Percentiles rank a stretch among this genome's conserved stretches.
Conservation (phyloP, 352 stramenopile species). For the Globisporangium cystogenes region DNA sequence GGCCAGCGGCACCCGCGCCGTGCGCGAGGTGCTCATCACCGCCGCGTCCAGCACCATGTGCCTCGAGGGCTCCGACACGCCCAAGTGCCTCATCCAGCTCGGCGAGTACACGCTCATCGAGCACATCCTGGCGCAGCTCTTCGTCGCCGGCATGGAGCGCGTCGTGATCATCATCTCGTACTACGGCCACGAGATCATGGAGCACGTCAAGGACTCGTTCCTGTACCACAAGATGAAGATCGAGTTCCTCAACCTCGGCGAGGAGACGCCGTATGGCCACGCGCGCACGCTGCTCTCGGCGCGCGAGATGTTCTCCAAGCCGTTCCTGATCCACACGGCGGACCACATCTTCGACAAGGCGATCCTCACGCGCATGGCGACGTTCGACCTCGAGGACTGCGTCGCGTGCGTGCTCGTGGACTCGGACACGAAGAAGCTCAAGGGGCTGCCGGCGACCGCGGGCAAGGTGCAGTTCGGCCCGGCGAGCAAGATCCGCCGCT, state of each 20-base stretch:
- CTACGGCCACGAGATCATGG: slow-evolving; percentile 49
- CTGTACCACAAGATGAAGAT: slow-evolving; percentile 80
- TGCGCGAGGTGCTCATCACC: slow-evolving; percentile 61
- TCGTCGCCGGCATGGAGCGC: slow-evolving; percentile 62
- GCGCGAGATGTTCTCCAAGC: slow-evolving; percentile 71
- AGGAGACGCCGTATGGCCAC: slow-evolving; percentile 64
- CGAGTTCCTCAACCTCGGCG: slow-evolving; percentile 80
- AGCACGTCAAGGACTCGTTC: slow-evolving; percentile 54
- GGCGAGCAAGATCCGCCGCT: slow-evolving; percentile 49
- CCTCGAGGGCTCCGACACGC: slow-evolving; percentile 46
- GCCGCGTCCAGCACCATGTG: slow-evolving; percentile 44
- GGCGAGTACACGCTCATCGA: slow-evolving; percentile 69
- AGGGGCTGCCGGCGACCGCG: slow-evolving; percentile 45
- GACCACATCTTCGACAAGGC: slow-evolving; percentile 84
- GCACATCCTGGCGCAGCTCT: slow-evolving; percentile 76
- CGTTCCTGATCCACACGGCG: slow-evolving; percentile 82
- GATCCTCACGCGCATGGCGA: slow-evolving; percentile 58
- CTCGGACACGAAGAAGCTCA: slow-evolving; percentile 56
- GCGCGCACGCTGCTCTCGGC: slow-evolving; percentile 70
- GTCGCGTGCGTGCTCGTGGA: slow-evolving; percentile 73
- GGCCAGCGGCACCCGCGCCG: slow-evolving; percentile 2
- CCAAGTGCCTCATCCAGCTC: slow-evolving; percentile 74
- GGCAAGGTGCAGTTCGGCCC: slow-evolving; percentile 59
- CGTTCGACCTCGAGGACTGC: slow-evolving; percentile 47
- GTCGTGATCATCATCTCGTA: slow-evolving; percentile 76